Evolutionary conservation across 177 flowering plant genomes (phyloP), one percentile per base, ranked within the genome.

Genomic region (Telopea speciosissima): DNA sequence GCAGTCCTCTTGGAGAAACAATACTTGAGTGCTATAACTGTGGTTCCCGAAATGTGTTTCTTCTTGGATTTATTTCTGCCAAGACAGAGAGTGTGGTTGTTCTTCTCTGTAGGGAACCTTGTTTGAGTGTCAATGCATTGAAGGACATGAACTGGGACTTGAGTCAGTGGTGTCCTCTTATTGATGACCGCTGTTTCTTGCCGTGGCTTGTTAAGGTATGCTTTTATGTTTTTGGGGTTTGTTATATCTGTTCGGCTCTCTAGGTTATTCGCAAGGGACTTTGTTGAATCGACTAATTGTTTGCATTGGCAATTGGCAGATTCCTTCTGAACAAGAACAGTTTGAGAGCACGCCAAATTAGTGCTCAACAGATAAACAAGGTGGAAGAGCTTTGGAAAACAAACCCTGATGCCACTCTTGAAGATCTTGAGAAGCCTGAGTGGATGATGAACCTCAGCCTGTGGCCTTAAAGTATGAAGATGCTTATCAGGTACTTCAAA

Each of bases 401-500:
- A 59, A 96, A 96, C 76, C 99, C 99, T 70, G 98, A 96, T 87
- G 99, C 99, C 62, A 77, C 97, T 23, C 78, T 96, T 61, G 97
- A 93, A 80, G 99, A 96, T 79, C 99, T 96, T 81, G 98, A 96
- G 86, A 96, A 96, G 82, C 99, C 99, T 83, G 99, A 67, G 97
- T 96, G 23, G 99, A 96, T 80, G 99, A 96, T 79, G 99, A 96
- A 68, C 99, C 99, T 69, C 98, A 96, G 80, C 85, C 95, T 76
- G 98, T 96, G 25, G 97, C 79, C 31, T 79, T 87, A 81, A 96
- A 96, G 78, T 93, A 96, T 82, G 98, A 91, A 81, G 99, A 96
- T 86, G 99, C 99, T 44, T 96, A 93, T 73, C 98, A 96, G 98
- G 99, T 92, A 70, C 58, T 28, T 76, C 49, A 40, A 9, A 69